Base-by-base conservation (phyloP, 1,139 yeast species). In the Candida gigantensis region DNA sequence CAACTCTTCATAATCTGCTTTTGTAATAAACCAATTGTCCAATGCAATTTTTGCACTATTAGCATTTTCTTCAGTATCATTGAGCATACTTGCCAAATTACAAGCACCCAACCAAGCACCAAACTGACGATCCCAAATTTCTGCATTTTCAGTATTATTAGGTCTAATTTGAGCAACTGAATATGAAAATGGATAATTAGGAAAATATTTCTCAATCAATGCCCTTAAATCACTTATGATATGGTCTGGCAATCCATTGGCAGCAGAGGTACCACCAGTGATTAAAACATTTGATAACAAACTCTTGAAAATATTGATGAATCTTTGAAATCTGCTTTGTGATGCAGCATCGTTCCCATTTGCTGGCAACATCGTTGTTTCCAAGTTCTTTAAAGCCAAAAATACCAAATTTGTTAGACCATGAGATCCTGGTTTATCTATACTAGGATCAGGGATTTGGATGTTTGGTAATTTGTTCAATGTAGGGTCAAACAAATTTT, bases 71-170 rank as follows among this genome's bases (percentile, higher is more conserved):
- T 61, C 62, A 36, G 59, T 64, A 23, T 68, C 74, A 42, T 67
- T 67, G 46, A 71, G 56, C 76, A 71, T 71, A 41, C 72, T 68
- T 12, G 84, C 77, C 50, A 81, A 68, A 45, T 79, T 77, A 46
- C 81, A 74, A 2, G 87, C 86, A 28, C 88, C 88, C 24, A 78
- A 53, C 88, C 88, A 81, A 11, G 74, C 69, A 30, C 82, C 76
- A 45, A 72, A 74, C 41, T 65, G 73, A 49, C 79, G 71, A 46
- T 81, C 86, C 71, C 74, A 69, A 12, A 58, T 51, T 34, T 70
- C 74, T 28, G 64, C 68, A 28, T 58, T 60, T 14, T 45, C 46
- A 9, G 40, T 42, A 19, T 42, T 37, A 20, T 36, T 41, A 7
- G 47, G 45, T 40, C 49, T 42, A 18, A 48, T 45, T 33, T 43